Evolutionary conservation across 495 filamentous ascomycete species (phyloP).

Genomic region (Chaetomidium leptoderma): DNA sequence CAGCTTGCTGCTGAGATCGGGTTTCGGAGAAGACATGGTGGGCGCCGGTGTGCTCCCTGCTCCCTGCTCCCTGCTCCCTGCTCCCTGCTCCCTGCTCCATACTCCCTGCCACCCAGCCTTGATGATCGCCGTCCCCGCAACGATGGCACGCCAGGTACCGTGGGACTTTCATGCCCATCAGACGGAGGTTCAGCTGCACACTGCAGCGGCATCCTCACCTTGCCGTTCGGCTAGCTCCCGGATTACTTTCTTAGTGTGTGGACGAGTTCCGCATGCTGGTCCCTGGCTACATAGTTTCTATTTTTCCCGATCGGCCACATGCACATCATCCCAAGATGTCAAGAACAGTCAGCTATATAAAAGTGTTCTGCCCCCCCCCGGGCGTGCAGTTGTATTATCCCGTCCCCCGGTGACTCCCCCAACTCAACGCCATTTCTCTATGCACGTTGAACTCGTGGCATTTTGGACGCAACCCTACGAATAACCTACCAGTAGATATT

Average conservation of each 20-base stretch:
- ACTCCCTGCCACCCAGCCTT: constrained; percentile 7
- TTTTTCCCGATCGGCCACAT: neutral
- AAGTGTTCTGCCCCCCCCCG: neutral
- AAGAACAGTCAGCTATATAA: constrained; percentile 9
- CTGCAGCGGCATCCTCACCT: constrained; percentile 16
- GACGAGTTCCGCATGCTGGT: neutral
- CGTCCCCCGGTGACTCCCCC: neutral
- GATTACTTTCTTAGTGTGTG: neutral
- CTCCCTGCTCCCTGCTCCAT: constrained; percentile 6
- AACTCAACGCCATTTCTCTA: neutral
- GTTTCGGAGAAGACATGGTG: constrained; percentile 1
- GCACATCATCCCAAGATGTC: constrained; percentile 7
- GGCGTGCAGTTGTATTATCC: neutral
- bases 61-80: constrained; percentile 4
- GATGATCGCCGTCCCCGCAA: constrained; percentile 14
- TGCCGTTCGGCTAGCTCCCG: neutral
- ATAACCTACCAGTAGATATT: neutral
- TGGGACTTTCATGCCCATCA: constrained; percentile 10
- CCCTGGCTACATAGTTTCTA: constrained; percentile 2
- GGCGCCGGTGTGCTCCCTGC: neutral
- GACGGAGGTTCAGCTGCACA: constrained; percentile 15
- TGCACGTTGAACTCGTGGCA: too few relatives aligned
- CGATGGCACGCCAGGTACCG: constrained; percentile 4
- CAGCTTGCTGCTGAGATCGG: constrained; percentile 1
- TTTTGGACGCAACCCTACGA: neutral